These are phyloP conservation scores for Fraxinus greggii DNA, from an alignment of 305 asterid species.

Conservation along the genomic window DNA sequence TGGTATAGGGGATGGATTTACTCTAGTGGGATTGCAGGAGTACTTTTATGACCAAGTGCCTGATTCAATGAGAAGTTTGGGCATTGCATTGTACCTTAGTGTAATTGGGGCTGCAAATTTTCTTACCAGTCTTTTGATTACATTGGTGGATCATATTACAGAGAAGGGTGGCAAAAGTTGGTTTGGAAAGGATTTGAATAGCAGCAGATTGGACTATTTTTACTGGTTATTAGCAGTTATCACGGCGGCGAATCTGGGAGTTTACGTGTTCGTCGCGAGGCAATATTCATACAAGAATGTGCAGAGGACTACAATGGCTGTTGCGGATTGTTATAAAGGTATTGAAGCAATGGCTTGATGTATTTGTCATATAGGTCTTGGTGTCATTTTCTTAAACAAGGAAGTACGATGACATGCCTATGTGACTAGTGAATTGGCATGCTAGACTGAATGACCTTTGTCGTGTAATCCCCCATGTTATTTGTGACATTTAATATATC, in stretches of 20 bases:
- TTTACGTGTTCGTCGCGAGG: constrained; percentile 53
- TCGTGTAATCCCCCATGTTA: neutral
- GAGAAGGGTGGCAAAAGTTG: constrained; percentile 62
- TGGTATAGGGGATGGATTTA: constrained; percentile 70
- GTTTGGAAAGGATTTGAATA: constrained; percentile 73
- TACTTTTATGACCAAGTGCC: constrained; percentile 88
- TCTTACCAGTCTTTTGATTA: constrained; percentile 66
- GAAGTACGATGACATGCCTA: neutral
- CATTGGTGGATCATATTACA: constrained; percentile 56
- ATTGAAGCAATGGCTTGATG: constrained; percentile 28
- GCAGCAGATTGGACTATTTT: constrained; percentile 69
- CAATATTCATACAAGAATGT: constrained; percentile 75
- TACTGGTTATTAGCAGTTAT: constrained; percentile 70
- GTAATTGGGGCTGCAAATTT: constrained; percentile 77
- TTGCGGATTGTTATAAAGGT: constrained; percentile 47
- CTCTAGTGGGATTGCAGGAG: constrained; percentile 82
- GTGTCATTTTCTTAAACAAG: neutral
- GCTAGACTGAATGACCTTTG: neutral
- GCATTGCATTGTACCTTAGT: constrained; percentile 75
- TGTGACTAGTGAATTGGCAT: neutral
- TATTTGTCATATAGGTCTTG: neutral
- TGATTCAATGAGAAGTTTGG: constrained; percentile 86
- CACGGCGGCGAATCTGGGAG: constrained; percentile 40
- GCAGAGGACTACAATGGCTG: constrained; percentile 41
- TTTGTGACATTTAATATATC: neutral